These are phyloP conservation scores for Pilatotrama ljubarskyi DNA, from an alignment of 768 basidiomycete species.

Conservation along the genomic window DNA sequence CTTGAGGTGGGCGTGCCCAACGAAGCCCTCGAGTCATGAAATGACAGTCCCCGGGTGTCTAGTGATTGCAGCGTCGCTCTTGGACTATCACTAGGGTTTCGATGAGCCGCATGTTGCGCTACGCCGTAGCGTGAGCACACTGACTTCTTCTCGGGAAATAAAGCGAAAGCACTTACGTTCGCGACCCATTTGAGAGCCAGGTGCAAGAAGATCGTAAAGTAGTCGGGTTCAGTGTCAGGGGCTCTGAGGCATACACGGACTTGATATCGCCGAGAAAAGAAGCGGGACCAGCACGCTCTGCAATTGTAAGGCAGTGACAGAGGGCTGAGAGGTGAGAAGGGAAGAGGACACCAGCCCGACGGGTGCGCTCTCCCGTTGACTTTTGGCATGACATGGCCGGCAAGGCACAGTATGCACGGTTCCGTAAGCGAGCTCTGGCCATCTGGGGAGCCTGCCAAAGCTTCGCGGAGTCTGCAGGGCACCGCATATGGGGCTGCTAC, in stretches of 20 bases:
- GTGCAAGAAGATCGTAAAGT: no score
- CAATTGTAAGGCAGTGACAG: neutral
- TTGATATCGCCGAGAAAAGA: no score
- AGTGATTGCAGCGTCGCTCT: slow-evolving; percentile 1
- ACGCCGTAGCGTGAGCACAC: neutral
- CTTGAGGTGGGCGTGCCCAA: neutral
- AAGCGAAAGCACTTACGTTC: no score
- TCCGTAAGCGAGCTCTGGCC: neutral
- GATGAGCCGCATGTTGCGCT: neutral
- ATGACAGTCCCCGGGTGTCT: slow-evolving; percentile 2
- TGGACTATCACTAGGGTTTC: neutral
- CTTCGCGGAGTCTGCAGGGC: neutral
- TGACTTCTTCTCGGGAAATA: no score
- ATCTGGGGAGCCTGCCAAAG: slow-evolving; percentile 1
- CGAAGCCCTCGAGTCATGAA: neutral
- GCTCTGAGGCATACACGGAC: no score
- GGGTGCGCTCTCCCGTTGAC: neutral
- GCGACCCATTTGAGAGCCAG: no score
- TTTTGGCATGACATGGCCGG: slow-evolving; percentile 1
- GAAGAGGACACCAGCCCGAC: neutral
- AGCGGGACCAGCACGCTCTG: no score
- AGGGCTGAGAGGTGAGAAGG: neutral
- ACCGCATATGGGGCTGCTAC: slow-evolving; percentile 6
- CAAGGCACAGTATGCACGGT: slow-evolving; percentile 10
- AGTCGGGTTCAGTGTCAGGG: no score